These are phyloP conservation scores for Chalaropsis ovoidea DNA, from an alignment of 2,329 filamentous ascomycete species.

Conservation along the genomic window DNA sequence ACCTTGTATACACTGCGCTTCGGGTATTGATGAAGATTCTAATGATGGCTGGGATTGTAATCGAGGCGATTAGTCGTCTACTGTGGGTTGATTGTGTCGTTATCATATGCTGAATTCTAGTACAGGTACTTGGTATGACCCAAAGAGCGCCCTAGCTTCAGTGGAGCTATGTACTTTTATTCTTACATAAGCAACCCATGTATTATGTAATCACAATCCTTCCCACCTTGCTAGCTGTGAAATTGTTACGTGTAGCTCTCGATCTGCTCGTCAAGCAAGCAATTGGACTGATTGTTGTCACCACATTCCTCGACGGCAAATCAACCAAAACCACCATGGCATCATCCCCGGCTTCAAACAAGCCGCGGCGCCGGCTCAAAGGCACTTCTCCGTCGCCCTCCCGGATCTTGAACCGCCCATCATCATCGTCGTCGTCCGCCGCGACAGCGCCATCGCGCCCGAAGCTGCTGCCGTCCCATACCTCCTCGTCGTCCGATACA, in stretches of 20 bases:
- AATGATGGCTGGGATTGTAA: too few relatives aligned
- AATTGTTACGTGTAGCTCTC: conserved; percentile 7
- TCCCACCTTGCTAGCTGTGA: neutral
- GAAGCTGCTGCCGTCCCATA: neutral
- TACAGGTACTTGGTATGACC: too few relatives aligned
- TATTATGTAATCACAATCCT: neutral
- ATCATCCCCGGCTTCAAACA: conserved; percentile 49
- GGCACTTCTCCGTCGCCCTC: conserved; percentile 31
- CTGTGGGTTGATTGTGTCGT: too few relatives aligned
- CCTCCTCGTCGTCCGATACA: conserved; percentile 21
- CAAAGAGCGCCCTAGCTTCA: neutral
- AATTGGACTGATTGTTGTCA: neutral
- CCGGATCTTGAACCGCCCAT: conserved; percentile 4
- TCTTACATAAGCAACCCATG: neutral
- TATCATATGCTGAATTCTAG: too few relatives aligned
- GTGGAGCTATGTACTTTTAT: neutral
- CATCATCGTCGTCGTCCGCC: conserved; percentile 14
- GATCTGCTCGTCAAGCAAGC: neutral
- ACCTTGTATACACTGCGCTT: too few relatives aligned
- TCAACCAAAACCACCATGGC: conserved; percentile 29
- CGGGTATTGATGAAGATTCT: too few relatives aligned
- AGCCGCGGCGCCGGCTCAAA: conserved; percentile 49
- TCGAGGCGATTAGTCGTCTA: too few relatives aligned
- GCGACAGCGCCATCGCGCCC: neutral
- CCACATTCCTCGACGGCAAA: neutral